A percentile compares a stretch with the other conserved stretches of the same genome.
Evolutionary conservation across 495 filamentous ascomycete genomes (phyloP).

Genomic region (Jackrogersella minutella): DNA sequence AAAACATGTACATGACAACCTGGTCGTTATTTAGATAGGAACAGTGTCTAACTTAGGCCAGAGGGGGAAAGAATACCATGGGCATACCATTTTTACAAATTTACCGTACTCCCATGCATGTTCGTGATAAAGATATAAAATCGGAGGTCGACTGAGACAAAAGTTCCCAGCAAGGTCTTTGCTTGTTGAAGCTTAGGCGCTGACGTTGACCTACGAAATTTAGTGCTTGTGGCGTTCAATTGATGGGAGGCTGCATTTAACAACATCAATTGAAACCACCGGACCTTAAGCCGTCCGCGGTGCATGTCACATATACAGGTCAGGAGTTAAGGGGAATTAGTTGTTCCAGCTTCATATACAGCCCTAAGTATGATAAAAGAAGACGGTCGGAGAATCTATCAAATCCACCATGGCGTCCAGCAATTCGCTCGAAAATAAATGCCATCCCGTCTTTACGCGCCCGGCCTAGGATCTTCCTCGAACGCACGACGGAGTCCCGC

Average conservation of each 20-base stretch:
- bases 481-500: no score
- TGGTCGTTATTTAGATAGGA: slow-evolving; percentile 22
- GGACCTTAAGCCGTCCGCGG: neutral
- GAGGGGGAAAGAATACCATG: slow-evolving; percentile 17
- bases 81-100: neutral
- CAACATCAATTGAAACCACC: slow-evolving; percentile 8
- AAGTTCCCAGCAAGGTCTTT: no score
- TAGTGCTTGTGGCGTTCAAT: slow-evolving; percentile 2
- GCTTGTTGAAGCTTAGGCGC: no score
- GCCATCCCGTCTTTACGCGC: neutral
- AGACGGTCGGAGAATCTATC: slow-evolving; percentile 13
- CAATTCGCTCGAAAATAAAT: neutral
- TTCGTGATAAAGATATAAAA: neutral
- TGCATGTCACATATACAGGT: neutral
- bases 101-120: neutral
- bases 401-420: neutral
- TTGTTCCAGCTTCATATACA: neutral
- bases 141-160: no score
- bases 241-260: neutral
- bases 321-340: neutral
- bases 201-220: neutral
- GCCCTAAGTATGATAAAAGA: neutral
- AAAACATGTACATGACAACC: slow-evolving; percentile 32
- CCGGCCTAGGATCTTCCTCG: neutral
- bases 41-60: slow-evolving; percentile 10